These are phyloP conservation scores for Fraxinus platypoda DNA, from an alignment of 305 asterid species.

Conservation along the genomic window DNA sequence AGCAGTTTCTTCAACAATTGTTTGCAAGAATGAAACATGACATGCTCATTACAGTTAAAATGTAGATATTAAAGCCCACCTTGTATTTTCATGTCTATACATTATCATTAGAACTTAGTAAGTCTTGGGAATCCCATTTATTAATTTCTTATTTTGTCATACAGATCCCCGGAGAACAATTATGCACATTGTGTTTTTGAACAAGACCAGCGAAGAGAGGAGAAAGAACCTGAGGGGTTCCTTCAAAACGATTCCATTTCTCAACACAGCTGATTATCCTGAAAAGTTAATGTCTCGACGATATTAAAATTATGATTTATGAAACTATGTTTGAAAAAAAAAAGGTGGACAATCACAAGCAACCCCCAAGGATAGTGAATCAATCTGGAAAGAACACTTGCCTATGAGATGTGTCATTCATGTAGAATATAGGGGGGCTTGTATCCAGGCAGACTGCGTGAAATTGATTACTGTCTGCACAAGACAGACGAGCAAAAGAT, in stretches of 20 bases:
- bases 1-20: background rate
- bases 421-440: slow-evolving; percentile 90
- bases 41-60: background rate
- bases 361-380: background rate
- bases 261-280: slow-evolving; percentile 84
- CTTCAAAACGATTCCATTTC: slow-evolving; percentile 86
- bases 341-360: background rate
- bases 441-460: slow-evolving; percentile 97
- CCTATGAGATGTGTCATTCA: slow-evolving; percentile 95
- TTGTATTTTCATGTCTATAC: no score
- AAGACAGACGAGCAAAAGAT: slow-evolving; percentile 69
- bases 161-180: background rate
- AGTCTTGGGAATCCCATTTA: background rate
- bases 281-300: slow-evolving; percentile 32
- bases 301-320: slow-evolving; percentile 11
- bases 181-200: background rate
- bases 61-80: background rate
- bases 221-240: slow-evolving; percentile 74
- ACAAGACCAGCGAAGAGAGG: slow-evolving; percentile 16
- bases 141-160: background rate
- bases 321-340: slow-evolving; percentile 6
- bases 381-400: slow-evolving; percentile 27
- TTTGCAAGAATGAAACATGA: background rate
- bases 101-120: background rate
- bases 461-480: slow-evolving; percentile 95